Conservation (phyloP, 345 rosid species). For the Rhizophora mangle region DNA sequence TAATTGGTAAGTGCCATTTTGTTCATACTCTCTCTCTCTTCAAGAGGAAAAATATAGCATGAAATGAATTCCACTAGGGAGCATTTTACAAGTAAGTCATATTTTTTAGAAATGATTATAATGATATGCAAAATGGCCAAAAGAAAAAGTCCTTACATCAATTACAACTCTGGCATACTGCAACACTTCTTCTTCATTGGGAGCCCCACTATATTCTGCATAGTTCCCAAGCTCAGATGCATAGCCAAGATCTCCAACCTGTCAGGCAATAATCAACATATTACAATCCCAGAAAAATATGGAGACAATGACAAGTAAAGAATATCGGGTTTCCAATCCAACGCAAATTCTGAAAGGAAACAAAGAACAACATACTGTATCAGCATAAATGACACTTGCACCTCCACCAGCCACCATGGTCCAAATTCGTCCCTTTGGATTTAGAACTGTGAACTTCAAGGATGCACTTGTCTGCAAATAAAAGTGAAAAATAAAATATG, state of each 20-base stretch:
- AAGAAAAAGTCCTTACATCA: slow-evolving; percentile 50
- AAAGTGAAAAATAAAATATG: background rate
- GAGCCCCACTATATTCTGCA: slow-evolving; percentile 98
- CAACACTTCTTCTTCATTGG: slow-evolving; percentile 93
- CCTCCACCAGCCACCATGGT: slow-evolving; percentile 99
- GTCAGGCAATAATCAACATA: slow-evolving; percentile 9
- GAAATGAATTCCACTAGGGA: too few species aligned
- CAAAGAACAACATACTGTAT: slow-evolving; percentile 50
- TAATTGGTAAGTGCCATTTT: too few species aligned
- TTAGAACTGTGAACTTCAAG: slow-evolving; percentile 89
- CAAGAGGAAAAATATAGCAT: too few species aligned
- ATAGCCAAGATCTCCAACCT: slow-evolving; percentile 96
- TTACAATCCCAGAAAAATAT: background rate
- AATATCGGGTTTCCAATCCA: background rate
- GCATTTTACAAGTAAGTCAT: too few species aligned
- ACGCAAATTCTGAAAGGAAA: background rate
- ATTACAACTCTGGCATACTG: slow-evolving; percentile 98
- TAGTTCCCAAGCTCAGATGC: slow-evolving; percentile 91
- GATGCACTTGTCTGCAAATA: slow-evolving; percentile 89
- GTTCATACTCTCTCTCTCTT: too few species aligned
- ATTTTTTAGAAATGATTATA: background rate
- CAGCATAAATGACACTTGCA: slow-evolving; percentile 97
- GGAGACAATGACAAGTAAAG: background rate
- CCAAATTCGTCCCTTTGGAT: slow-evolving; percentile 93
- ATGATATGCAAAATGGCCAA: background rate